phyloP scores from a whole-genome alignment of 1,284 basidiomycete species.

The Pseudozyma sp. region DNA sequence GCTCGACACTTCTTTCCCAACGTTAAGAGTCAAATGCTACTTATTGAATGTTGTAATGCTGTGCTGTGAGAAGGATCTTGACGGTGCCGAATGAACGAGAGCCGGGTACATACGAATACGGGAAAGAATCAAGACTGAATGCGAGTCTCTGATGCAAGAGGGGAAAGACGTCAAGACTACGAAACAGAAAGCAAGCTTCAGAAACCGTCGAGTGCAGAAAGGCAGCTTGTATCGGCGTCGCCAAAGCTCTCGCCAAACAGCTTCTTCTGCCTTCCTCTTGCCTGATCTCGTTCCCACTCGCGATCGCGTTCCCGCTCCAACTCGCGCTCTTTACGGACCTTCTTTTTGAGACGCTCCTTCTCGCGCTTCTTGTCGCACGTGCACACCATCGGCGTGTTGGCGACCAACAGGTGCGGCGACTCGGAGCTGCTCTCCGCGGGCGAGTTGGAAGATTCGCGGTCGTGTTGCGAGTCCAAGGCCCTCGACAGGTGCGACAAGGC shows the following conservation, averaged over 20 bases:
- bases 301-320: constrained; percentile 50
- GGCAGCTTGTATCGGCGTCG: constrained; percentile 37
- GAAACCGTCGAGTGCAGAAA: constrained; percentile 48
- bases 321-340: constrained; percentile 49
- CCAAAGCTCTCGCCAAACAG: constrained; percentile 50
- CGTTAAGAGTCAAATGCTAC: no score
- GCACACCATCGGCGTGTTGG: constrained; percentile 25
- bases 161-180: neutral
- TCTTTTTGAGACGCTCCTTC: constrained; percentile 48
- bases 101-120: no score
- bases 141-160: no score
- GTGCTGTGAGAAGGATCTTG: no score
- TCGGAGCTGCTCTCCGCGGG: constrained; percentile 45
- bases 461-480: constrained; percentile 15
- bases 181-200: constrained; percentile 1
- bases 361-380: constrained; percentile 52
- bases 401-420: constrained; percentile 21
- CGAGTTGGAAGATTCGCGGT: constrained; percentile 44
- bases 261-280: constrained; percentile 41
- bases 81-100: no score
- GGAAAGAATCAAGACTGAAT: no score
- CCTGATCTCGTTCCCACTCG: constrained; percentile 50
- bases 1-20: no score
- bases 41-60: no score
- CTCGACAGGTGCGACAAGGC: constrained; percentile 16